Evolutionary conservation across 257 asterid genomes (phyloP).

Genomic region (Capsicum pubescens): DNA sequence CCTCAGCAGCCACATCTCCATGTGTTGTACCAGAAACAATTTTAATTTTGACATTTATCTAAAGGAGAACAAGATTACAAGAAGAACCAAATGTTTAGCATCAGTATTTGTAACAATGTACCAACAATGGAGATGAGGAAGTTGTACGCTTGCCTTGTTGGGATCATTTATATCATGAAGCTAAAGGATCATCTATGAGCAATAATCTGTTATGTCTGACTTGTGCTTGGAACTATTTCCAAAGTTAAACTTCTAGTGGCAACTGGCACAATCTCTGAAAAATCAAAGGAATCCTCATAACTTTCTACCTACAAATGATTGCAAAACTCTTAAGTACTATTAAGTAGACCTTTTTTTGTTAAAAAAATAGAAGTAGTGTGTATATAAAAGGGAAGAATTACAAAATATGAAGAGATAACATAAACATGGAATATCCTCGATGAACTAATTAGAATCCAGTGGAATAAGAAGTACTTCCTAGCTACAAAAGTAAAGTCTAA

Average conservation of each 20-base stretch:
- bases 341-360: background rate
- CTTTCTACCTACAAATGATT: background rate
- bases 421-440: background rate
- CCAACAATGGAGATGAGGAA: background rate
- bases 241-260: too few species aligned
- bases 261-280: too few species aligned
- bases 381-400: background rate
- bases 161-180: slow-evolving; percentile 96
- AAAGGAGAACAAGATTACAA: slow-evolving; percentile 35
- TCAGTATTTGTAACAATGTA: background rate
- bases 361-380: background rate
- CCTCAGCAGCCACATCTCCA: slow-evolving; percentile 90
- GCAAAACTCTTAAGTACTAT: background rate
- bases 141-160: slow-evolving; percentile 56
- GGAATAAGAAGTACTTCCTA: background rate
- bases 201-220: slow-evolving; percentile 39
- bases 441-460: background rate
- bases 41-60: slow-evolving; percentile 91
- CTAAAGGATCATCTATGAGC: slow-evolving; percentile 97
- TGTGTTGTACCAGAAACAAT: slow-evolving; percentile 71
- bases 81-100: slow-evolving; percentile 3
- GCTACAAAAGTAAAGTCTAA: background rate
- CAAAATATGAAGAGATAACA: background rate
- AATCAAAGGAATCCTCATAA: too few species aligned
- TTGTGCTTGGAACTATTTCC: too few species aligned